Percentiles rank a stretch among this genome's conserved stretches.
Conservation (phyloP, 2,329 filamentous ascomycete genomes). For the Lachnellula cervina region DNA sequence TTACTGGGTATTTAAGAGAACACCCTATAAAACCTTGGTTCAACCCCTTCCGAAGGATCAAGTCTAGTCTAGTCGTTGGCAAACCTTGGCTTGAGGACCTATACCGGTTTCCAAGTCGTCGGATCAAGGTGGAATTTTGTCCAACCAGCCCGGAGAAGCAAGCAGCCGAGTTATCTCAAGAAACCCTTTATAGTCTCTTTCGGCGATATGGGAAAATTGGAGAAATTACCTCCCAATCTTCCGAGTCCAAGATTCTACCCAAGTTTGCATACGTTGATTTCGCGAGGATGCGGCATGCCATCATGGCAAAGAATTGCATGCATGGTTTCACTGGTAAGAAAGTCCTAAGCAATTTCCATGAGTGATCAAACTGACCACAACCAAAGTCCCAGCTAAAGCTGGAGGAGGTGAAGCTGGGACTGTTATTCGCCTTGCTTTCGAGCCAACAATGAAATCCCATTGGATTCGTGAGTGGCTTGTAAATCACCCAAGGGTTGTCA, state of each 20-base stretch:
- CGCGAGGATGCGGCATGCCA: slow-evolving; percentile 43
- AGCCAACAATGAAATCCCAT: slow-evolving; percentile 69
- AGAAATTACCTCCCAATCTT: slow-evolving; percentile 76
- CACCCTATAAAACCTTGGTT: slow-evolving; percentile 83
- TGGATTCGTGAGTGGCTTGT: slow-evolving; percentile 85
- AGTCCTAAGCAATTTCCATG: too few species aligned
- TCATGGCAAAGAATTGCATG: slow-evolving; percentile 54
- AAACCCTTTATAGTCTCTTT: slow-evolving; percentile 81
- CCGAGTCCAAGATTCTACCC: slow-evolving; percentile 82
- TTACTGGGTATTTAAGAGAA: slow-evolving; percentile 61
- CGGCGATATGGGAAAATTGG: slow-evolving; percentile 84
- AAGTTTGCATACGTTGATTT: slow-evolving; percentile 80
- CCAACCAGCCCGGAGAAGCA: slow-evolving; percentile 65
- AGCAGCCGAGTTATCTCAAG: slow-evolving; percentile 76
- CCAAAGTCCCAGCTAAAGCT: slow-evolving; percentile 53
- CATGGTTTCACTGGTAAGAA: slow-evolving; percentile 61
- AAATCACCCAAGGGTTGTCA: slow-evolving; percentile 79
- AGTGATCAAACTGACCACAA: too few species aligned
- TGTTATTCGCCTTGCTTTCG: slow-evolving; percentile 75
- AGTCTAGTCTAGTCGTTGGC: slow-evolving; percentile 70
- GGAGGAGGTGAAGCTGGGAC: slow-evolving; percentile 76
- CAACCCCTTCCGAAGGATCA: slow-evolving; percentile 70
- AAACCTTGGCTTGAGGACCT: slow-evolving; percentile 93
- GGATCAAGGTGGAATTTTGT: slow-evolving; percentile 80
- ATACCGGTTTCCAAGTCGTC: slow-evolving; percentile 70